phyloP scores from a whole-genome alignment of 2,329 filamentous ascomycete genomes.

The Dothidotthia symphoricarpi region DNA sequence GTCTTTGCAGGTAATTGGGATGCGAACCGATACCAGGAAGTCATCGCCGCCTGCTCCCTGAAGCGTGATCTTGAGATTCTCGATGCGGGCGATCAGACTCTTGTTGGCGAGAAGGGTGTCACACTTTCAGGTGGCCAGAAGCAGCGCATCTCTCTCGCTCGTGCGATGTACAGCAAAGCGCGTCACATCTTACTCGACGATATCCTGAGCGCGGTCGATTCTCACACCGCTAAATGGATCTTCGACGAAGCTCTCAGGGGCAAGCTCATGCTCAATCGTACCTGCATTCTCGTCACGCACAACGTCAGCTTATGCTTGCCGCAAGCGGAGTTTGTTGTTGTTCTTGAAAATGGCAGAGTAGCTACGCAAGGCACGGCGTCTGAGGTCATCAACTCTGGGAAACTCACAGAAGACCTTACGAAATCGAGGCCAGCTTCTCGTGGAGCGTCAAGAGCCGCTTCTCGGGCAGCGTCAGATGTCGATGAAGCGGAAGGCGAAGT shows the following conservation, averaged over 20 bases:
- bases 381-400: slow-evolving; percentile 81
- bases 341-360: slow-evolving; percentile 84
- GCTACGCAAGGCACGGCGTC: slow-evolving; percentile 71
- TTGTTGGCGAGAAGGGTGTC: slow-evolving; percentile 96
- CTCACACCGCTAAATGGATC: slow-evolving; percentile 97
- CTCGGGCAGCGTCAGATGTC: slow-evolving; percentile 73
- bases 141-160: slow-evolving; percentile 93
- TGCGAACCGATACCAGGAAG: slow-evolving; percentile 77
- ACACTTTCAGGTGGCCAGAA: slow-evolving; percentile 96
- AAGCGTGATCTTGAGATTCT: slow-evolving; percentile 90
- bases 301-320: slow-evolving; percentile 88
- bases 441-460: slow-evolving; percentile 69
- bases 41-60: slow-evolving; percentile 86
- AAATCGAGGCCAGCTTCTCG: slow-evolving; percentile 72
- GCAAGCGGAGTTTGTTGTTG: slow-evolving; percentile 74
- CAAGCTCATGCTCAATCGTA: slow-evolving; percentile 81
- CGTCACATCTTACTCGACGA: slow-evolving; percentile 90
- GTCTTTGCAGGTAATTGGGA: slow-evolving; percentile 81
- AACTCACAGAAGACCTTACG: slow-evolving; percentile 79
- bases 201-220: slow-evolving; percentile 93
- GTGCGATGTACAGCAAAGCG: slow-evolving; percentile 93
- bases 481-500: slow-evolving; percentile 44
- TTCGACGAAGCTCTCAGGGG: slow-evolving; percentile 91
- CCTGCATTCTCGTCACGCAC: slow-evolving; percentile 93
- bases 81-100: slow-evolving; percentile 85